These are phyloP conservation scores for Aurifilum marmelostoma DNA, from an alignment of 2,329 filamentous ascomycete species.

Conservation along the genomic window DNA sequence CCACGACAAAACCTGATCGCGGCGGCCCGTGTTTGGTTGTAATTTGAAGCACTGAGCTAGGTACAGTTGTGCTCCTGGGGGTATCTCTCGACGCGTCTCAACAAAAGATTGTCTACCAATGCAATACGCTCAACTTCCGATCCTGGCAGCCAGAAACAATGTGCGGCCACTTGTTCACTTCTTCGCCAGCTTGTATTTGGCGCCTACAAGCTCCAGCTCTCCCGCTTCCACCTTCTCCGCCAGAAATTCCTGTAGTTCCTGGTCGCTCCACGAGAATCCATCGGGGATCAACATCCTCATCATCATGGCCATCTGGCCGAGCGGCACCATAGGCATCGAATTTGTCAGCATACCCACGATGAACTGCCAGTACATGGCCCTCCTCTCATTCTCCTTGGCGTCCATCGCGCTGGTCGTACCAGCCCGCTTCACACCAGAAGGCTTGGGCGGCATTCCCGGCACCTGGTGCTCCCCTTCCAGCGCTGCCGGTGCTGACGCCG, in stretches of 20 bases:
- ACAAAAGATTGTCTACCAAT: not conserved
- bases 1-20: not conserved
- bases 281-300: constrained; percentile 88
- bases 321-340: constrained; percentile 76
- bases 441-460: constrained; percentile 29
- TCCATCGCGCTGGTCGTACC: constrained; percentile 51
- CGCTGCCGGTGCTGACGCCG: constrained; percentile 28
- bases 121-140: not conserved
- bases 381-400: constrained; percentile 64
- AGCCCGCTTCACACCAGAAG: constrained; percentile 30
- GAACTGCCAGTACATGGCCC: constrained; percentile 82
- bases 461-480: constrained; percentile 28
- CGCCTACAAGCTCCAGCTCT: constrained; percentile 69
- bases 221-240: constrained; percentile 74
- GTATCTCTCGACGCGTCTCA: not conserved
- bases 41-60: not conserved
- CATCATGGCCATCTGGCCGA: constrained; percentile 87
- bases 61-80: not conserved
- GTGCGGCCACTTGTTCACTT: constrained; percentile 47
- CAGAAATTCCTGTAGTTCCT: constrained; percentile 83
- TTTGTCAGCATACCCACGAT: constrained; percentile 96
- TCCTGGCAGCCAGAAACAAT: not conserved
- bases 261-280: constrained; percentile 86
- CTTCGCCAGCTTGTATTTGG: constrained; percentile 69
- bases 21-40: not conserved